phyloP scores from a whole-genome alignment of 1,284 basidiomycete species.

The Rhodotorula sp. region DNA sequence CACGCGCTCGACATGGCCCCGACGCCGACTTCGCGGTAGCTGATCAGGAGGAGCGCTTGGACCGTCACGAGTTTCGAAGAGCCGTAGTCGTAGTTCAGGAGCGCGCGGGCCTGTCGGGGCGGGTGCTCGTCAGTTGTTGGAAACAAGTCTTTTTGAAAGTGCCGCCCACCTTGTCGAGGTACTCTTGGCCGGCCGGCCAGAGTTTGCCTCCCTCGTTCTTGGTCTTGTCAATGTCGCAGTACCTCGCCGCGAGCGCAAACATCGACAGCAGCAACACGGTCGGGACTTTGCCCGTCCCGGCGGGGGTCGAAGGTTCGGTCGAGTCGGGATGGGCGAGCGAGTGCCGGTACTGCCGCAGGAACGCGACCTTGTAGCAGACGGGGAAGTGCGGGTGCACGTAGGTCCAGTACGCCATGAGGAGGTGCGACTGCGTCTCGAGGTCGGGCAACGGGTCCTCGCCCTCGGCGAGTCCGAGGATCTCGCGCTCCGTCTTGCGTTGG shows the following conservation, averaged over 20 bases:
- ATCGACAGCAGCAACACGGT: conserved; percentile 69
- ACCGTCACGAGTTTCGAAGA: conserved; percentile 65
- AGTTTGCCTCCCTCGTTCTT: conserved; percentile 57
- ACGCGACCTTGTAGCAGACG: conserved; percentile 50
- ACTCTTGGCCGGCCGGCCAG: conserved; percentile 77
- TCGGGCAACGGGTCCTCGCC: conserved; percentile 50
- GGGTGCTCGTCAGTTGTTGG: background rate
- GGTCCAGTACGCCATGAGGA: conserved; percentile 71
- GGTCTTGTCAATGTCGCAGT: conserved; percentile 52
- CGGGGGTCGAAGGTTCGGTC: conserved; percentile 43
- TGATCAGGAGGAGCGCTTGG: conserved; percentile 73
- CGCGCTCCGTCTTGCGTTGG: conserved; percentile 47
- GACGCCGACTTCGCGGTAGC: conserved; percentile 77
- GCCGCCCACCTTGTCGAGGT: conserved; percentile 55
- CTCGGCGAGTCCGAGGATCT: conserved; percentile 49
- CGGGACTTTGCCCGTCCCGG: conserved; percentile 54
- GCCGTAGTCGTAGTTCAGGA: conserved; percentile 70
- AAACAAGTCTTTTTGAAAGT: no score
- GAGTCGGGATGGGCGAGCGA: conserved; percentile 41
- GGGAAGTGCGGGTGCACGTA: conserved; percentile 65
- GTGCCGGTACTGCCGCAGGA: conserved; percentile 60
- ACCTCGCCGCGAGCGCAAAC: conserved; percentile 72
- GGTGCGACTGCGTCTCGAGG: conserved; percentile 60
- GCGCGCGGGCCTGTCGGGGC: conserved; percentile 57
- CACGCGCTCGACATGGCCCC: conserved; percentile 83